Evolutionary conservation across 768 basidiomycete species (phyloP).

Genomic region (Steccherinum ochraceum): DNA sequence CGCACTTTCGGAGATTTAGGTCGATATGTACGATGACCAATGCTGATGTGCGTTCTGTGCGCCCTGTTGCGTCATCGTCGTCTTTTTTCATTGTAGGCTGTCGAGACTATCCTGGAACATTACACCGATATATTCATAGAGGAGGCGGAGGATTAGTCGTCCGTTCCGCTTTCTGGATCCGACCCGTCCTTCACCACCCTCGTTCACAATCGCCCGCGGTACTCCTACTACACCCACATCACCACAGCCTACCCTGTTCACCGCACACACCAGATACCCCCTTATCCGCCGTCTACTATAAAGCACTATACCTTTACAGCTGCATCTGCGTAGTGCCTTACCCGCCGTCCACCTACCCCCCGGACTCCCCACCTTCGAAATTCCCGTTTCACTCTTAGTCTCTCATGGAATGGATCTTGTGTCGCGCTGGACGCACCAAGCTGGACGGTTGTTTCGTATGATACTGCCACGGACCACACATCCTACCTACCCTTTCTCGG

Average conservation of each 20-base stretch:
- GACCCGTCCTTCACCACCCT: neutral
- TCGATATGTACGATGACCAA: neutral
- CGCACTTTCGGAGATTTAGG: constrained; percentile 6
- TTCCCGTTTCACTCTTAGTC: neutral
- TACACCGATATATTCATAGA: constrained; percentile 97
- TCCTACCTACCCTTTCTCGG: neutral
- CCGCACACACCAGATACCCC: constrained; percentile 12
- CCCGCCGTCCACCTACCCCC: neutral
- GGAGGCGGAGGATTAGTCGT: constrained; percentile 47
- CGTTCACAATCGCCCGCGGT: neutral
- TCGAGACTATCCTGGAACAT: constrained; percentile 92
- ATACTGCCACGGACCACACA: neutral
- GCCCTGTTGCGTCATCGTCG: too few species aligned
- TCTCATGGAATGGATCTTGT: neutral
- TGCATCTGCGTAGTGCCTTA: neutral
- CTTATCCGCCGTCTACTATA: neutral
- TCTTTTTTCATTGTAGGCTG: constrained; percentile 58
- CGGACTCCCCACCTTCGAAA: neutral
- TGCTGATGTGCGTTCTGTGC: too few species aligned
- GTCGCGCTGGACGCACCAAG: neutral
- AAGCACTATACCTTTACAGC: neutral
- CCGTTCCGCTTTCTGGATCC: neutral
- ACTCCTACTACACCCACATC: neutral
- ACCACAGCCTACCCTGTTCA: constrained; percentile 6
- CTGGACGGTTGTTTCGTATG: neutral